Conservation (phyloP, 2,329 filamentous ascomycete genomes). For the Exophiala mesophila region DNA sequence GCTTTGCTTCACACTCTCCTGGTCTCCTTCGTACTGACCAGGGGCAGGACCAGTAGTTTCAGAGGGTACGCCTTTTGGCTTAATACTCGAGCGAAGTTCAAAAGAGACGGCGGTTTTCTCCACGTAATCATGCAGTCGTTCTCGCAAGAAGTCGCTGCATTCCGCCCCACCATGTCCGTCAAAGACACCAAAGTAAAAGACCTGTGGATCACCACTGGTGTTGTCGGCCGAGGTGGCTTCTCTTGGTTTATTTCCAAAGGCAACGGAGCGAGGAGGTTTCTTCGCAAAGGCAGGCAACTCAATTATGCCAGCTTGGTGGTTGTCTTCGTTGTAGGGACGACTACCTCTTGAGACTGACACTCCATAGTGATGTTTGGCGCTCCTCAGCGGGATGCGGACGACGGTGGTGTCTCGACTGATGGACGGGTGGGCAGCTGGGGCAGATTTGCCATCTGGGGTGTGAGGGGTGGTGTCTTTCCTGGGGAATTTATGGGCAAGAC, state of each 20-base stretch:
- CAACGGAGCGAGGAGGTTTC: constrained; percentile 64
- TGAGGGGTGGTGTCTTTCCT: constrained; percentile 80
- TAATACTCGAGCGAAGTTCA: constrained; percentile 70
- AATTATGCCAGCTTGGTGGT: constrained; percentile 89
- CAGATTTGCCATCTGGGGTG: constrained; percentile 48
- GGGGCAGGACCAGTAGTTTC: constrained; percentile 4
- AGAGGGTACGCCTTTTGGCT: constrained; percentile 31
- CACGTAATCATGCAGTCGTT: constrained; percentile 82
- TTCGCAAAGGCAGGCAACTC: constrained; percentile 90
- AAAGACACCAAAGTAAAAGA: constrained; percentile 97
- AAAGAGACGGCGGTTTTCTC: constrained; percentile 75
- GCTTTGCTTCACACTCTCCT: constrained; percentile 12
- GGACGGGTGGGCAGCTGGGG: constrained; percentile 56
- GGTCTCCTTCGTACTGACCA: constrained; percentile 11
- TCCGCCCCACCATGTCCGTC: constrained; percentile 90
- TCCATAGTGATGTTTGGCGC: constrained; percentile 94
- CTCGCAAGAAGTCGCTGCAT: constrained; percentile 79
- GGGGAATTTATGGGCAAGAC: constrained; percentile 78
- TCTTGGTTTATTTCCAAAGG: constrained; percentile 28
- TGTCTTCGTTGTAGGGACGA: constrained; percentile 86
- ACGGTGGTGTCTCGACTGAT: constrained; percentile 75
- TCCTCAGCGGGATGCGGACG: constrained; percentile 86
- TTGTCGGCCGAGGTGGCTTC: constrained; percentile 60
- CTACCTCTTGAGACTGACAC: constrained; percentile 73
- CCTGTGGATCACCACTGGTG: constrained; percentile 81